phyloP scores from a whole-genome alignment of 176 grass and related monocot species.

The Cenchrus purpureus region DNA sequence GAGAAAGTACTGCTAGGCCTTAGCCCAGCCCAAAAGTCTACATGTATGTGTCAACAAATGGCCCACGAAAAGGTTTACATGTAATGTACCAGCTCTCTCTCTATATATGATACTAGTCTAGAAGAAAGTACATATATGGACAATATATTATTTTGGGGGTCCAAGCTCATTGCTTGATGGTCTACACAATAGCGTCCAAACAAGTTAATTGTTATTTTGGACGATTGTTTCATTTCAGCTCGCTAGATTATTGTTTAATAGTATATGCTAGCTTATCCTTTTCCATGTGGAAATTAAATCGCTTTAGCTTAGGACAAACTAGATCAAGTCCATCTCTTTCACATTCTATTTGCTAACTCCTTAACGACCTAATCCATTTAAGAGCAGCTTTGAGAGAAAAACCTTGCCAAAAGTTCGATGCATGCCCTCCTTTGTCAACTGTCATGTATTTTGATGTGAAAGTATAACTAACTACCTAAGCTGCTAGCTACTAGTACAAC shows the following conservation, averaged over 20 bases:
- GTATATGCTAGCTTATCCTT: neutral
- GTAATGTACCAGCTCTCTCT: neutral
- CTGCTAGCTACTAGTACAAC: neutral
- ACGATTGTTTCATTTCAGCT: neutral
- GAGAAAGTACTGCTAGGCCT: neutral
- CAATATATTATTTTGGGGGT: neutral
- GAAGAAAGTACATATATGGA: neutral
- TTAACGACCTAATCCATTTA: conserved; percentile 40
- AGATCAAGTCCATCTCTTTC: conserved; percentile 19
- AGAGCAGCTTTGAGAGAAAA: conserved; percentile 5
- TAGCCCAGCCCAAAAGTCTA: conserved; percentile 11
- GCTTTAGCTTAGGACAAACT: neutral
- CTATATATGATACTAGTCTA: no score
- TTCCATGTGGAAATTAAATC: neutral
- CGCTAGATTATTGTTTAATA: neutral
- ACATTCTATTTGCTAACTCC: conserved; percentile 5
- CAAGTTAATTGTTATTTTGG: no score
- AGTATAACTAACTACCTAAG: conserved; percentile 17
- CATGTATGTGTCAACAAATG: neutral
- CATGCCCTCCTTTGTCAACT: conserved; percentile 14
- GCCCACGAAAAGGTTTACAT: neutral
- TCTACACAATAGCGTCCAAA: neutral
- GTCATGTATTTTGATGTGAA: conserved; percentile 3
- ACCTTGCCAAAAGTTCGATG: conserved; percentile 6
- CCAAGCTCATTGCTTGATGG: neutral